Base-by-base conservation (phyloP, 495 filamentous ascomycete species). In the Echria macrotheca region DNA sequence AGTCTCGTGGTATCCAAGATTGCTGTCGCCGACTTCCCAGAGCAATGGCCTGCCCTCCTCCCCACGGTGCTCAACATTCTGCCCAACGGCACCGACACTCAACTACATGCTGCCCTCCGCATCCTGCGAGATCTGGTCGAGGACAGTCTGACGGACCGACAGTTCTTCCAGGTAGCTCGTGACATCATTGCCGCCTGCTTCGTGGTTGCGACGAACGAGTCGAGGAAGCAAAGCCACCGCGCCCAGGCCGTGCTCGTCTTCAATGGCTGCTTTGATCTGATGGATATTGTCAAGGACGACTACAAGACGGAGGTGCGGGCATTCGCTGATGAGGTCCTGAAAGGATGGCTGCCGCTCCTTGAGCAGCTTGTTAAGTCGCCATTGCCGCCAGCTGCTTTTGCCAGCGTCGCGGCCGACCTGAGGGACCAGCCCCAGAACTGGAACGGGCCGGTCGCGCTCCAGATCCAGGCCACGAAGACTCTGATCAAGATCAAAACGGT, bases 1-100 rank as follows among this genome's bases (percentile, higher is more conserved):
- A 80, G 91, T 63, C 86, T 84, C 59, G 87, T 86, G n/a, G 88
- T 96, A 44, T 89, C 87, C 74, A 96, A 96, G 71, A 95, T 98
- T 54, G 93, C 94, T 44, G 85, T 82, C 49, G 79, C 81, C 58
- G 93, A 98, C 70, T 98, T 91, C 62, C 93, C 93, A 15, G 87
- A 95, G 38, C 78, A 89, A 63, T 98, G 93, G 93, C 87, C 89
- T 1, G 79, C 80, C 44, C 78, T 98, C 7, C 80, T 98, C 11
- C 87, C 85, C 8, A 80, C 80, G 21, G 72, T 97, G 24, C 77
- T 98, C 44, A 81, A 82, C 21, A 73, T 89, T 24, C 87, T 97
- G 60, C 72, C 80, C 33, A 75, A 72, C 45, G 86, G 86, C 18
- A 81, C 72, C 48, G 84, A 90, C 45, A 69, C 70, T 12, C 91